phyloP scores from a whole-genome alignment of 129 eudicot species.

The Helichrysum umbraculigerum region DNA sequence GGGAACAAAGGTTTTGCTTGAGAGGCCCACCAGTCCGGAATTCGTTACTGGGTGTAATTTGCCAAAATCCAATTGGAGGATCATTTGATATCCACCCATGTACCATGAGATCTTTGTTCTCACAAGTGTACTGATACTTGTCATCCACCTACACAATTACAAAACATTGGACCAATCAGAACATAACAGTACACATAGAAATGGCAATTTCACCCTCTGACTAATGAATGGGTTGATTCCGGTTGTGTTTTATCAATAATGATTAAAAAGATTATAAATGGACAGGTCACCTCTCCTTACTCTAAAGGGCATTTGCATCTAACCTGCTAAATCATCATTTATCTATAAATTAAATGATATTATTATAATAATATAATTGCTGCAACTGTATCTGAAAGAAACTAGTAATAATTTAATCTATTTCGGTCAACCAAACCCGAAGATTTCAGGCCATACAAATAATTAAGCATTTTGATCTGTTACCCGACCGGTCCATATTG shows the following conservation, averaged over 20 bases:
- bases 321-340: background rate
- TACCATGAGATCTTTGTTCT: slow-evolving; percentile 57
- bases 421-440: background rate
- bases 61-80: slow-evolving; percentile 73
- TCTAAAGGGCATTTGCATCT: background rate
- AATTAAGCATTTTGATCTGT: background rate
- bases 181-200: background rate
- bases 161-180: background rate
- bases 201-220: background rate
- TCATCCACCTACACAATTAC: slow-evolving; percentile 65
- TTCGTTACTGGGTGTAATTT: slow-evolving; percentile 72
- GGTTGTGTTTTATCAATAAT: background rate
- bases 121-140: slow-evolving; percentile 71
- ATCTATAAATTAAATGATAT: background rate
- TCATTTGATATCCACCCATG: slow-evolving; percentile 72
- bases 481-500: background rate
- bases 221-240: background rate
- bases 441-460: background rate
- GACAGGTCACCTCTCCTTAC: background rate
- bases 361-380: background rate
- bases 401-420: background rate
- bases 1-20: slow-evolving; percentile 76
- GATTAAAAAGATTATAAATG: background rate
- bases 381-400: background rate
- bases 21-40: slow-evolving; percentile 75